A percentile compares a stretch with the other conserved stretches of the same genome.
Conservation (phyloP, 495 filamentous ascomycete species). For the Penicillium bovifimosum region DNA sequence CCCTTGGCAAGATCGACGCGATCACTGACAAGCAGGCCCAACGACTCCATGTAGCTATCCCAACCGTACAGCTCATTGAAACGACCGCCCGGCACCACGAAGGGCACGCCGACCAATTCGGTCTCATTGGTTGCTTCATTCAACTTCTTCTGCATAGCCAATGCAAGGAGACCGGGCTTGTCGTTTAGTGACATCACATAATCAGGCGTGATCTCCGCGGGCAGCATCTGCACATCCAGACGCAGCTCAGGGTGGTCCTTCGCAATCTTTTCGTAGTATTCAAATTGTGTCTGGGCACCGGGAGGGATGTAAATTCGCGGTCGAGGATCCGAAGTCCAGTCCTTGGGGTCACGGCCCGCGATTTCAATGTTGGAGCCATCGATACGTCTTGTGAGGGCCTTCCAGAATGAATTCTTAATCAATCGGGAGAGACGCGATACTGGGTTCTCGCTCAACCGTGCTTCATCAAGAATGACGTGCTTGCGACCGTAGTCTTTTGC, state of each 20-base stretch:
- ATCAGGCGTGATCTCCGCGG: constrained; percentile 64
- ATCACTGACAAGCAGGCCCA: constrained; percentile 77
- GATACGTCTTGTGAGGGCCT: constrained; percentile 77
- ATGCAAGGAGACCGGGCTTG: constrained; percentile 81
- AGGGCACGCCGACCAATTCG: constrained; percentile 74
- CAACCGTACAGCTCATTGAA: constrained; percentile 98
- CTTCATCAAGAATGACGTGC: constrained; percentile 80
- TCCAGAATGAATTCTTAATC: constrained; percentile 86
- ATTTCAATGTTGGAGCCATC: constrained; percentile 82
- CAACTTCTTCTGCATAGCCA: constrained; percentile 74
- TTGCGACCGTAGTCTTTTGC: constrained; percentile 81
- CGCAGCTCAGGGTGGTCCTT: constrained; percentile 69
- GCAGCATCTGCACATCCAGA: constrained; percentile 76
- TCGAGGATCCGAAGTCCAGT: constrained; percentile 80
- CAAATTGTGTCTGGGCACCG: constrained; percentile 80
- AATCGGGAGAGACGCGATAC: constrained; percentile 78
- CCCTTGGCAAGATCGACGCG: constrained; percentile 78
- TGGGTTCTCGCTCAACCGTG: constrained; percentile 85
- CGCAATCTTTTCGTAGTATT: constrained; percentile 79
- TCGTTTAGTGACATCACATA: constrained; percentile 68
- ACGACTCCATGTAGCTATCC: constrained; percentile 96
- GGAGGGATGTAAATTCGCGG: constrained; percentile 87
- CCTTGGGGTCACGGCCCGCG: constrained; percentile 82
- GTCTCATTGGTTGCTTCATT: constrained; percentile 61
- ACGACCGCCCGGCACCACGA: constrained; percentile 90